These are phyloP conservation scores for Aspergillus candidus DNA, from an alignment of 2,329 filamentous ascomycete species.

Conservation along the genomic window DNA sequence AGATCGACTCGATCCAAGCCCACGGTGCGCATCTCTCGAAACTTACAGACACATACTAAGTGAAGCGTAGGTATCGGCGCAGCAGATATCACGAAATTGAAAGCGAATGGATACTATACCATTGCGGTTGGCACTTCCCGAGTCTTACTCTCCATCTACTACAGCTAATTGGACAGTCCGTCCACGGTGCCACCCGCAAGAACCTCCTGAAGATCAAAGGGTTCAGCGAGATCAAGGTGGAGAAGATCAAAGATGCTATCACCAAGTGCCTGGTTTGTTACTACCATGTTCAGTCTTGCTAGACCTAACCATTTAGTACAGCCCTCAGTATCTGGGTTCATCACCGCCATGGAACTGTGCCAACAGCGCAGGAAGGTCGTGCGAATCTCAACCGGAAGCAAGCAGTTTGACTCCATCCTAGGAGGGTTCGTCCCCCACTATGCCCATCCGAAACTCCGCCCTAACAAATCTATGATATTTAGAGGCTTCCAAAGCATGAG, in stretches of 20 bases:
- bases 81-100: constrained; percentile 61
- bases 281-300: not conserved
- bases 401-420: constrained; percentile 59
- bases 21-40: constrained; percentile 44
- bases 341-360: constrained; percentile 59
- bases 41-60: not conserved
- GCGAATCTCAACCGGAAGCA: constrained; percentile 63
- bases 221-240: constrained; percentile 64
- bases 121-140: constrained; percentile 47
- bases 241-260: constrained; percentile 64
- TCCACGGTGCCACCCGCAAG: constrained; percentile 55
- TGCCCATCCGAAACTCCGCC: not conserved
- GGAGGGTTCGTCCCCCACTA: constrained; percentile 45
- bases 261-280: constrained; percentile 51
- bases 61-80: constrained; percentile 51
- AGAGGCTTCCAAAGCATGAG: constrained; percentile 66
- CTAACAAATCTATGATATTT: not conserved
- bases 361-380: constrained; percentile 58
- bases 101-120: constrained; percentile 57
- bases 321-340: constrained; percentile 56
- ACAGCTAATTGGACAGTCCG: constrained; percentile 40
- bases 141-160: not conserved
- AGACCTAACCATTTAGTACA: constrained; percentile 23
- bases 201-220: constrained; percentile 62
- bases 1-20: constrained; percentile 60